Conservation (phyloP, 1,139 yeast species). For the Hansenula lynferdii region DNA sequence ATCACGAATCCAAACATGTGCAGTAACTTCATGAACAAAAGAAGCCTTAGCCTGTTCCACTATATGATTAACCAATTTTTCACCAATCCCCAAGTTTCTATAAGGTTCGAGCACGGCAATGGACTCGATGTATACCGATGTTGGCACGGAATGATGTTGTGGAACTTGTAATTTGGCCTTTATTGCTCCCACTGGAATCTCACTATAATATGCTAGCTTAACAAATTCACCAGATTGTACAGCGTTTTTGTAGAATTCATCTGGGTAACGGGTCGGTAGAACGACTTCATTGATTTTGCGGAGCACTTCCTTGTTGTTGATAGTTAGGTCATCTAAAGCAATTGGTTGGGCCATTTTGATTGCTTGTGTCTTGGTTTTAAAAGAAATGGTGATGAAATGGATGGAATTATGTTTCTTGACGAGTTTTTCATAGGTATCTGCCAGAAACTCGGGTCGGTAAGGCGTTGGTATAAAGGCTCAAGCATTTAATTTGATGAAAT, state of each 20-base stretch:
- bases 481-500: no score
- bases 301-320: conserved; percentile 49
- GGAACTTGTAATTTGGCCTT: conserved; percentile 45
- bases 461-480: no score
- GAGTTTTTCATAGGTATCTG: no score
- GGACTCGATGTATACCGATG: conserved; percentile 58
- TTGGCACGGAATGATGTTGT: conserved; percentile 36
- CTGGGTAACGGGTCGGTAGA: conserved; percentile 39
- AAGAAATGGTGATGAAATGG: no score
- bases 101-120: conserved; percentile 63
- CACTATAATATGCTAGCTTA: conserved; percentile 51
- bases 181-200: conserved; percentile 69
- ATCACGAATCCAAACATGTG: conserved; percentile 54
- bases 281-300: conserved; percentile 41
- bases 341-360: conserved; percentile 21
- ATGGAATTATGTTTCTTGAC: no score
- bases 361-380: no score
- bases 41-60: conserved; percentile 47
- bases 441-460: no score
- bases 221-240: conserved; percentile 28
- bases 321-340: conserved; percentile 52
- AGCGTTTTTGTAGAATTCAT: conserved; percentile 40
- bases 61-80: conserved; percentile 47
- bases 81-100: conserved; percentile 58
- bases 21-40: conserved; percentile 51